These are phyloP conservation scores for Orbilia javanica DNA, from an alignment of 2,329 filamentous ascomycete genomes.

Conservation along the genomic window DNA sequence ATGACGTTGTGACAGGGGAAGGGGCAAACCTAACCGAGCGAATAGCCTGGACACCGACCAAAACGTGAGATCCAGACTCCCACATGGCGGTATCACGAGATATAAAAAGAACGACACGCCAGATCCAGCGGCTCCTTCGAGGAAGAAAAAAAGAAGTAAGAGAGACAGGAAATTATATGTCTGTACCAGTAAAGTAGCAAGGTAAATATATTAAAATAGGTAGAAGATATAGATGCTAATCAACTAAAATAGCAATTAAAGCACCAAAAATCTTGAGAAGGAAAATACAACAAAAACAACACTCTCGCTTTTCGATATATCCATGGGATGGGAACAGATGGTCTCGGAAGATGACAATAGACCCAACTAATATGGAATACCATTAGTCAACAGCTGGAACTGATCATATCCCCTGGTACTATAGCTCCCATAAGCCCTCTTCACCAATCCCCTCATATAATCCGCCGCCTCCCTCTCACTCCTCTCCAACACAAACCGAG, in stretches of 20 bases:
- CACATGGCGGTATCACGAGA: constrained; percentile 15
- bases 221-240: neutral
- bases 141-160: neutral
- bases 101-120: neutral
- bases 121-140: neutral
- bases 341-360: too few species aligned
- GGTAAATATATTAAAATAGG: neutral
- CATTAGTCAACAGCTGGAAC: constrained; percentile 96
- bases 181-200: too few species aligned
- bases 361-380: constrained; percentile 89
- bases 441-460: constrained; percentile 89
- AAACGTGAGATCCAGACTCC: constrained; percentile 15
- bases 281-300: constrained; percentile 3
- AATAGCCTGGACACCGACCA: constrained; percentile 1
- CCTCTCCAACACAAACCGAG: constrained; percentile 92
- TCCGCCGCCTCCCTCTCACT: constrained; percentile 93
- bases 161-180: too few species aligned
- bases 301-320: neutral
- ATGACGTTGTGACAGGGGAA: neutral
- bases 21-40: constrained; percentile 20
- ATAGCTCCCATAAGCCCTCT: constrained; percentile 89
- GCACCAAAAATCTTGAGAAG: neutral
- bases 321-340: too few species aligned
- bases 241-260: neutral
- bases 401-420: constrained; percentile 97